Evolutionary conservation across 116 monocot genomes (phyloP).

Genomic region (Zostera marina): DNA sequence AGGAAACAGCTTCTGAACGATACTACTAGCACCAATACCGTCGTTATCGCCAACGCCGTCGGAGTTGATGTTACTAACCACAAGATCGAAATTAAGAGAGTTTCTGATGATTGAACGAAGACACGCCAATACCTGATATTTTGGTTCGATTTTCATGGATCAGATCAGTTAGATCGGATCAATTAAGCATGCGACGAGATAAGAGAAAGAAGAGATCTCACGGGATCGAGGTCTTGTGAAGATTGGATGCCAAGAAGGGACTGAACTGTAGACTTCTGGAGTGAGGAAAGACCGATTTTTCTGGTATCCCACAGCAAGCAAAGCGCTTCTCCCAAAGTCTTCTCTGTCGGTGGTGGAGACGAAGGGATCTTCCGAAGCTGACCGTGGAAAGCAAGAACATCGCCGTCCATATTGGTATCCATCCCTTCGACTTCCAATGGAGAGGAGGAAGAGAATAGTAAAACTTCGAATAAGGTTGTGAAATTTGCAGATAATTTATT

Average conservation of each 20-base stretch:
- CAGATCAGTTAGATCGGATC: background rate
- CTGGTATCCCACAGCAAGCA: slow-evolving; percentile 30
- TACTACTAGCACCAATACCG: slow-evolving; percentile 4
- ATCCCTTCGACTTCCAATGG: background rate
- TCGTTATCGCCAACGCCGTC: slow-evolving; percentile 8
- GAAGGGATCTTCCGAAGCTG: slow-evolving; percentile 2
- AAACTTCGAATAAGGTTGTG: background rate
- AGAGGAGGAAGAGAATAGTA: background rate
- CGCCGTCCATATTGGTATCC: background rate
- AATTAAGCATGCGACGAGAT: background rate
- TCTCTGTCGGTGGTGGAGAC: slow-evolving; percentile 6
- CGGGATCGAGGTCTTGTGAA: slow-evolving; percentile 19
- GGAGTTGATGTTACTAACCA: no score
- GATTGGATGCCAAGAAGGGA: slow-evolving; percentile 30
- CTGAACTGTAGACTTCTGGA: slow-evolving; percentile 20
- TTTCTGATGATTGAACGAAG: slow-evolving; percentile 42
- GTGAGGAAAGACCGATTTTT: slow-evolving; percentile 18
- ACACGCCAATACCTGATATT: slow-evolving; percentile 37
- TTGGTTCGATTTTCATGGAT: background rate
- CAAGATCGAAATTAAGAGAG: slow-evolving; percentile 15
- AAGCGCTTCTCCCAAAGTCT: slow-evolving; percentile 16
- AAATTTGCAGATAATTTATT: background rate
- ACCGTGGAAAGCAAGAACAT: background rate
- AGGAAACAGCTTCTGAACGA: slow-evolving; percentile 22
- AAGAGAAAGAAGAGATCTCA: slow-evolving; percentile 7